phyloP scores from a whole-genome alignment of 2,329 filamentous ascomycete genomes.

The Byssothecium circinans region DNA sequence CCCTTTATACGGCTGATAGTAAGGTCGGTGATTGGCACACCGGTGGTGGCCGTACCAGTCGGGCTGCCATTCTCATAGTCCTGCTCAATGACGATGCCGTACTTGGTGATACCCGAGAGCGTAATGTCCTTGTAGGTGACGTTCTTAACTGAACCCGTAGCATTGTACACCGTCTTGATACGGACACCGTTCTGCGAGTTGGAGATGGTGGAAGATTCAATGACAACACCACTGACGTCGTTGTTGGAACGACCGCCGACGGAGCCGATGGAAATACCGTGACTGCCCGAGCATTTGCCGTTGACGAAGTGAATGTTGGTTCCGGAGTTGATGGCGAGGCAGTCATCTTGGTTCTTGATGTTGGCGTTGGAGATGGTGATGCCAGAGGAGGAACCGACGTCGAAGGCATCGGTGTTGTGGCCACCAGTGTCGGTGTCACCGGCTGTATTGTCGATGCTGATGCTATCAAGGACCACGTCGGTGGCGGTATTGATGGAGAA shows the following conservation, averaged over 20 bases:
- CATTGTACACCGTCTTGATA: constrained; percentile 59
- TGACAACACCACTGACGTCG: constrained; percentile 55
- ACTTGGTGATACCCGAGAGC: constrained; percentile 49
- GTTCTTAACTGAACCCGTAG: constrained; percentile 55
- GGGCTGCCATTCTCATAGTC: constrained; percentile 54
- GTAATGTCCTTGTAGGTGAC: constrained; percentile 53
- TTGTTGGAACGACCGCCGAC: constrained; percentile 61
- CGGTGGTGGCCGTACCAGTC: constrained; percentile 50
- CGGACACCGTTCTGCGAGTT: constrained; percentile 61
- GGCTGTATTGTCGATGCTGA: constrained; percentile 61
- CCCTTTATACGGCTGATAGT: constrained; percentile 48
- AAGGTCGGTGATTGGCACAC: constrained; percentile 52
- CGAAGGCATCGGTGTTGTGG: constrained; percentile 61
- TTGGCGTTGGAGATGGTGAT: constrained; percentile 56
- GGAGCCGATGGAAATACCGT: constrained; percentile 62
- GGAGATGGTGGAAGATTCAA: constrained; percentile 52
- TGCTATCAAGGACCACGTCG: constrained; percentile 50
- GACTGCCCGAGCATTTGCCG: constrained; percentile 55
- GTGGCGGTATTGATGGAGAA: constrained; percentile 52
- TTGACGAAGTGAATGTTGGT: constrained; percentile 44
- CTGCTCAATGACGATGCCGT: constrained; percentile 57
- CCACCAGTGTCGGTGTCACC: constrained; percentile 48
- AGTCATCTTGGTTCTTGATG: constrained; percentile 63
- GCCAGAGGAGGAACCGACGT: constrained; percentile 53
- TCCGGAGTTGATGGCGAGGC: constrained; percentile 61